Base-by-base conservation (phyloP, 208 protist species). In the Hexamita inflata region DNA sequence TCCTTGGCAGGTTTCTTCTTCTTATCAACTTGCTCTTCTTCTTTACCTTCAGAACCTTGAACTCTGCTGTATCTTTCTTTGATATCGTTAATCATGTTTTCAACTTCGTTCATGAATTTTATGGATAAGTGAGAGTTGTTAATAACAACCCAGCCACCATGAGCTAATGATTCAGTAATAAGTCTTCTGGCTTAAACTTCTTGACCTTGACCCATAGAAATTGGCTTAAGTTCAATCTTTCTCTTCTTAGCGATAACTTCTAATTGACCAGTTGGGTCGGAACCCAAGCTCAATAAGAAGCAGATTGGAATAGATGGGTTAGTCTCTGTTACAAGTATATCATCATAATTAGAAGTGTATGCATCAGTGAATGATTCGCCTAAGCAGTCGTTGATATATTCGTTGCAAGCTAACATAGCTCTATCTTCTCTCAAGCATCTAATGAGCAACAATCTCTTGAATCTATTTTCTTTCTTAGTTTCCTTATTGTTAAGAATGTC, bases 131-230 rank as follows among this genome's bases (percentile, higher is more conserved):
- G 89, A 64, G 85, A 90, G 77, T 92, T 92, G 75, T 90, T 85
- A 19, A 92, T 78, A 73, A 91, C 49, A 35, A 88, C 87, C 88
- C 88, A 92, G 76, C 11, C 82, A 80, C 83, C 88, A 75, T 57
- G 90, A 32, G 73, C 24, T 41, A 85, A 78, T 19, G 66, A 65
- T 30, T 70, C 41, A 24, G 49, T 26, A 57, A 91, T 91, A 41
- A 91, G 89, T 58, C 89, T 87, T 81, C 93, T 0, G n/a, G 94
- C 94, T 62, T 91, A 93, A 64, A 77, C 67, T 84, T 97, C 94
- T 87, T 97, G 92, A 13, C 93, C 93, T 82, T 96, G 92, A 53
- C 94, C 94, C 93, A 98, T 95, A 34, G 93, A 96, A 76, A 96
- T 92, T 4, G 57, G 34, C n/a, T 75, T 24, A 0, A 88, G n/a